Evolutionary conservation across 768 basidiomycete genomes (phyloP), one percentile per base, ranked within the genome.

Genomic region (Paxillus involutus): DNA sequence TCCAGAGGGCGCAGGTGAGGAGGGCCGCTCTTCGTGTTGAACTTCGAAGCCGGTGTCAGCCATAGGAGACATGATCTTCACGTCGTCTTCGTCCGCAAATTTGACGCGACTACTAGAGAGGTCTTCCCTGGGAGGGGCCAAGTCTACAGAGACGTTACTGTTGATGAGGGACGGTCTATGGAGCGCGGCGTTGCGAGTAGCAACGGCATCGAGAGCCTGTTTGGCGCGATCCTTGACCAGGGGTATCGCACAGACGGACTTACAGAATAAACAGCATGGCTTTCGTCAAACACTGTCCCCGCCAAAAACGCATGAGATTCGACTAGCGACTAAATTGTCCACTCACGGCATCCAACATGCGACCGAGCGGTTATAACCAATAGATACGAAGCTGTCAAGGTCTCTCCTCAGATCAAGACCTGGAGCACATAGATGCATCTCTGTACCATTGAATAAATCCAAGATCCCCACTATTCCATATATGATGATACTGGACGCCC

Each of bases 381-480:
- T 16, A 94, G 71, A 73, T 91, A 86, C 9, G 91, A 88, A 35
- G 80, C 91, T 92, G 62, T 49, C 46, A 47, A 56, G 19, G 36
- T 35, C 29, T 46, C 42, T 47, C 11, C 33, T 70, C n/a, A 65
- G 59, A 59, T 26, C 16, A 49, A 44, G 40, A 40, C 6, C 16
- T 40, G 35, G 42, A 17, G 4, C 14, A 19, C 47, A 49, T 24
- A 21, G 21, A 43, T 32, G 44, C 3, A 54, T 26, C 41, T 56
- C 42, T 51, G 37, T 71, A 92, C 91, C 81, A 63, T 85, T 79
- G 64, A 85, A 89, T 21, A 94, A 70, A 56, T 85, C 83, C 56
- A 94, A 63, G 16, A 89, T 73, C 14, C 91, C 91, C 42, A 92
- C 73, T 58, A 94, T 82, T 12, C 91, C 91, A 67, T 90, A 86